These are phyloP conservation scores for Bruguiera parviflora DNA, from an alignment of 345 rosid species.

Conservation along the genomic window DNA sequence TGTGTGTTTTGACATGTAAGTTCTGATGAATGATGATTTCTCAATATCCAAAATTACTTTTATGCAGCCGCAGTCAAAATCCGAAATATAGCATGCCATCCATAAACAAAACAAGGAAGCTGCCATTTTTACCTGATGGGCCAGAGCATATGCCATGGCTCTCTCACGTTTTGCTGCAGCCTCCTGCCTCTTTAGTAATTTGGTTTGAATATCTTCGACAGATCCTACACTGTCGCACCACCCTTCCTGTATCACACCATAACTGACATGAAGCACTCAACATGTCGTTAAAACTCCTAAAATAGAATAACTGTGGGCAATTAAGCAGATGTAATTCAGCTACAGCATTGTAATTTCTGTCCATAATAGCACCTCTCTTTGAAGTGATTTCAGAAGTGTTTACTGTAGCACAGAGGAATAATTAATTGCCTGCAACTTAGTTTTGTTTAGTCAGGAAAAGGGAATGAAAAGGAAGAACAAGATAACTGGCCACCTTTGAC, in stretches of 20 bases:
- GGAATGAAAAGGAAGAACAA: no score
- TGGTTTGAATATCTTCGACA: slow-evolving; percentile 91
- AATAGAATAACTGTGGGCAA: not conserved
- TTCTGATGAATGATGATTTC: not conserved
- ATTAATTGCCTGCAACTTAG: no score
- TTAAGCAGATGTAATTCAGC: not conserved
- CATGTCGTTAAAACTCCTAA: not conserved
- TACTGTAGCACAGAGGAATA: no score
- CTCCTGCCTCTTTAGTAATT: slow-evolving; percentile 87
- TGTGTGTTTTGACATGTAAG: not conserved
- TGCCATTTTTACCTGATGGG: slow-evolving; percentile 73
- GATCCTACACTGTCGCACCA: slow-evolving; percentile 98
- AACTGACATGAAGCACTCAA: slow-evolving; percentile 18
- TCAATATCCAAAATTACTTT: not conserved
- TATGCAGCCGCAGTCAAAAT: not conserved
- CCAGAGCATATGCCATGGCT: slow-evolving; percentile 97
- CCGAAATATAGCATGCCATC: not conserved
- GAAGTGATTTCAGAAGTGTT: no score
- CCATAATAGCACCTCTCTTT: no score
- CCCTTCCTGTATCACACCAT: slow-evolving; percentile 58
- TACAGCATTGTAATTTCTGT: not conserved
- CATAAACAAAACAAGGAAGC: slow-evolving; percentile 5
- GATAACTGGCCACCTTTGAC: no score
- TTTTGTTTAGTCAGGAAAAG: no score
- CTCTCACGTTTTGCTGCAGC: slow-evolving; percentile 99